These are phyloP conservation scores for Penicillium antarcticum DNA, from an alignment of 495 filamentous ascomycete species.

Conservation along the genomic window DNA sequence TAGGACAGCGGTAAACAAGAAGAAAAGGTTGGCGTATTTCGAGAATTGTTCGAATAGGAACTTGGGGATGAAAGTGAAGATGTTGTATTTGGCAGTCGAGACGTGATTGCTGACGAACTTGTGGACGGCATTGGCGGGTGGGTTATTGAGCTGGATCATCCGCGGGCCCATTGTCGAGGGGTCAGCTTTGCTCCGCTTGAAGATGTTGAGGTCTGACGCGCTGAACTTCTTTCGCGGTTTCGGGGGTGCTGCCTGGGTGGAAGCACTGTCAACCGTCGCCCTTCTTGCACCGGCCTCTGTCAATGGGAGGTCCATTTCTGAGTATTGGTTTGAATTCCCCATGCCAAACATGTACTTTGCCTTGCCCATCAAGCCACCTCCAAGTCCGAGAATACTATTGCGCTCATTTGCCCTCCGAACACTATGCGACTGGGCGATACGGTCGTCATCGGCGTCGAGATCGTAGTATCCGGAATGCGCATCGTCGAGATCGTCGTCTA, in stretches of 20 bases:
- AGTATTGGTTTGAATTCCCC: conserved; percentile 75
- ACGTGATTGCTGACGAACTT: conserved; percentile 96
- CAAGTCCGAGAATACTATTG: conserved; percentile 82
- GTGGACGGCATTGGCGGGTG: conserved; percentile 82
- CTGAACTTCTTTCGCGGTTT: conserved; percentile 56
- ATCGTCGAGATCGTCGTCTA: conserved; percentile 81
- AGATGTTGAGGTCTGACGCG: conserved; percentile 82
- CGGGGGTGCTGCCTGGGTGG: conserved; percentile 27
- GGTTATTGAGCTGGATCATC: conserved; percentile 96
- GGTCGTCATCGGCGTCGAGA: conserved; percentile 51
- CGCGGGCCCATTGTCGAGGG: conserved; percentile 87
- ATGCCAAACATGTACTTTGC: conserved; percentile 91
- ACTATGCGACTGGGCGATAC: conserved; percentile 48
- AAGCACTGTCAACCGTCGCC: conserved; percentile 33
- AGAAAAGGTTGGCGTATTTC: conserved; percentile 98
- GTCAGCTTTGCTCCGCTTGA: conserved; percentile 80
- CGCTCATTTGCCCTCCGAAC: conserved; percentile 64
- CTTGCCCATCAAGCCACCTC: conserved; percentile 79
- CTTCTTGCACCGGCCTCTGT: conserved; percentile 68
- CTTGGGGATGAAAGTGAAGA: conserved; percentile 92
- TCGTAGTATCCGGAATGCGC: conserved; percentile 65
- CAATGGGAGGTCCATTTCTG: conserved; percentile 95
- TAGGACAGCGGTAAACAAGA: conserved; percentile 93
- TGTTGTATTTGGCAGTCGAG: conserved; percentile 96
- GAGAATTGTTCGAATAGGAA: conserved; percentile 99